Evolutionary conservation across 306 rosid species (phyloP).

Genomic region (Lotus japonicus): DNA sequence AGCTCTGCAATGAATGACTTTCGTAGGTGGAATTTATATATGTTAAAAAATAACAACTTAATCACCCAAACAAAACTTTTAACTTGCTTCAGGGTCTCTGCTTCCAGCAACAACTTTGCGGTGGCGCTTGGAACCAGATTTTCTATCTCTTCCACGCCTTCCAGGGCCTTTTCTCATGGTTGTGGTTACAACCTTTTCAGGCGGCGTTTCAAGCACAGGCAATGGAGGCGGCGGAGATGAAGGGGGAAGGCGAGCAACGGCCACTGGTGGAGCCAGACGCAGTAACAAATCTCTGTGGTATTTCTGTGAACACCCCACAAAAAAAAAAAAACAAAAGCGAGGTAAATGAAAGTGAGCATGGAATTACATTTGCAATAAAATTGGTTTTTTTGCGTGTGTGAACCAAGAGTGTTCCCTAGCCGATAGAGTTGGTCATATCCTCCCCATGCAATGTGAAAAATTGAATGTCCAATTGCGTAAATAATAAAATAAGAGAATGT

Average conservation of each 20-base stretch:
- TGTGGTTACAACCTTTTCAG: slow-evolving; percentile 12
- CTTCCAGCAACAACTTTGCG: slow-evolving; percentile 66
- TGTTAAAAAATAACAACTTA: slow-evolving; percentile 17
- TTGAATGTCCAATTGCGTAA: neutral
- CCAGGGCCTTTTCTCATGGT: slow-evolving; percentile 36
- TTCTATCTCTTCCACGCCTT: slow-evolving; percentile 54
- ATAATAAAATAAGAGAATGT: neutral
- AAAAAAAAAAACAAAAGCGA: neutral
- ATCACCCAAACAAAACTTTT: slow-evolving; percentile 41
- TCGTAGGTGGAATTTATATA: slow-evolving; percentile 25
- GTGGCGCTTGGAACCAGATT: slow-evolving; percentile 53
- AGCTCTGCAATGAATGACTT: slow-evolving; percentile 29
- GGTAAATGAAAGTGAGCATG: neutral
- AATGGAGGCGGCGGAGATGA: slow-evolving; percentile 27
- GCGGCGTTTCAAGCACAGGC: slow-evolving; percentile 15
- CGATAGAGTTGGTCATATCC: neutral
- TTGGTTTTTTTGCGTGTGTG: too few species aligned
- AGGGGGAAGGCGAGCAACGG: slow-evolving; percentile 21
- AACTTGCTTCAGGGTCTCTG: slow-evolving; percentile 36
- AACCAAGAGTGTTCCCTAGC: too few species aligned
- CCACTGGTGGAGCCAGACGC: slow-evolving; percentile 34
- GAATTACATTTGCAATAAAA: neutral
- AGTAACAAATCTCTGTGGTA: slow-evolving; percentile 62
- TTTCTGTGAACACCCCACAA: slow-evolving; percentile 41
- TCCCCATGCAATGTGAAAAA: neutral